phyloP scores from a whole-genome alignment of 78 protist species.

The Pigoraptor vietnamica region DNA sequence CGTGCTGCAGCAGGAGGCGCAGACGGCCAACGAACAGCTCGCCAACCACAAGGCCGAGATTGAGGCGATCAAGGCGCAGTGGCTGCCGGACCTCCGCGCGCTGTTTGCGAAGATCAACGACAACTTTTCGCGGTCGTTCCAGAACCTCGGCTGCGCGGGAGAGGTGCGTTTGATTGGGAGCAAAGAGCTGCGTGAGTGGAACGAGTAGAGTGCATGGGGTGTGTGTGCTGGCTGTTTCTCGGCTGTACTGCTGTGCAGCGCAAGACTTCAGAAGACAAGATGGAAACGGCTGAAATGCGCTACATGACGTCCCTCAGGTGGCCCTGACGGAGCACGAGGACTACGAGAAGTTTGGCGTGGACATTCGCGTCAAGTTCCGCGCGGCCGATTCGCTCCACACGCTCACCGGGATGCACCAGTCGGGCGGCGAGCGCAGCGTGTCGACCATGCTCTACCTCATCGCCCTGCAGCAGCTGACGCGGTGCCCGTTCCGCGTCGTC shows the following conservation, averaged over 20 bases:
- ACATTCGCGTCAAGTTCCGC: slow-evolving; percentile 69
- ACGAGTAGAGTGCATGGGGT: no score
- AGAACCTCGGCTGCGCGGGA: slow-evolving; percentile 52
- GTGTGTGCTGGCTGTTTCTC: not conserved
- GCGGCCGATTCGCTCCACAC: slow-evolving; percentile 29
- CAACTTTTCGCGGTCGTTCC: slow-evolving; percentile 41
- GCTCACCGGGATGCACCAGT: slow-evolving; percentile 54
- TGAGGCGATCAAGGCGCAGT: slow-evolving; percentile 10
- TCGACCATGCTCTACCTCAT: slow-evolving; percentile 83
- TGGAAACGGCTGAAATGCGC: no score
- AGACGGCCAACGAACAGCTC: not conserved
- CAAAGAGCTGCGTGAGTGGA: no score
- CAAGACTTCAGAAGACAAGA: no score
- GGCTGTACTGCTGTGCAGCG: no score
- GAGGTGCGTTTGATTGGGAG: slow-evolving; percentile 47
- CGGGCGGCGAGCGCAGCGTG: slow-evolving; percentile 88
- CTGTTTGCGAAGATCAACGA: slow-evolving; percentile 22
- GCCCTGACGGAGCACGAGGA: not conserved
- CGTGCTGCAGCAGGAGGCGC: not conserved
- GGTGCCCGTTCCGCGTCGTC: slow-evolving; percentile 85
- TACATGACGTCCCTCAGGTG: not conserved
- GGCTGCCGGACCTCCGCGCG: slow-evolving; percentile 28
- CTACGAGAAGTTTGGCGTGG: slow-evolving; percentile 54
- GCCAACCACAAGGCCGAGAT: not conserved
- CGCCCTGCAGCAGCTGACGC: slow-evolving; percentile 65